These are phyloP conservation scores for Heritiera littoralis DNA, from an alignment of 345 rosid species.

Conservation along the genomic window DNA sequence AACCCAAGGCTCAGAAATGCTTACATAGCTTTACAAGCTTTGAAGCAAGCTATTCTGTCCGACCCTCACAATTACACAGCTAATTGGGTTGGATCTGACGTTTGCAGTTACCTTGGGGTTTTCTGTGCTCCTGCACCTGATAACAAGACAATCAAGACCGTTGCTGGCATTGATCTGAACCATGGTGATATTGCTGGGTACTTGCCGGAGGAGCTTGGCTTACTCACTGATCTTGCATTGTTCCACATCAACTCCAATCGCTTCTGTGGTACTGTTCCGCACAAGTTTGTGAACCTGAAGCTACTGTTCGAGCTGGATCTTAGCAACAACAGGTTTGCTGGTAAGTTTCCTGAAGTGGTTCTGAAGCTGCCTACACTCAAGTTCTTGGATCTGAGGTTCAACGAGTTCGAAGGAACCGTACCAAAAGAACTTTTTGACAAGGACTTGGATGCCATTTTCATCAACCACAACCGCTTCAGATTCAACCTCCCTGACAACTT, in stretches of 20 bases:
- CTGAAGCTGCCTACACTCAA: constrained; percentile 58
- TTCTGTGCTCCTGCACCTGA: constrained; percentile 69
- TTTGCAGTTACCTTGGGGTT: constrained; percentile 60
- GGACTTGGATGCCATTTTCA: constrained; percentile 69
- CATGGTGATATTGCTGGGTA: constrained; percentile 84
- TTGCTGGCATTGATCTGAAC: constrained; percentile 90
- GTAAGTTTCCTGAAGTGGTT: constrained; percentile 68
- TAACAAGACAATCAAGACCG: constrained; percentile 54
- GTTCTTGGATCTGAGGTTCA: constrained; percentile 78
- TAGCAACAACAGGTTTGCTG: constrained; percentile 88
- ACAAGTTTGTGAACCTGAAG: constrained; percentile 50
- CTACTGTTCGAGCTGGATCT: constrained; percentile 79
- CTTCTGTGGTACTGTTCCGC: constrained; percentile 77
- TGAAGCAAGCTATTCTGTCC: constrained; percentile 82
- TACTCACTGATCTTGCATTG: constrained; percentile 76
- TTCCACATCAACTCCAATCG: constrained; percentile 83
- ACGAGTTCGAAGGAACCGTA: constrained; percentile 80
- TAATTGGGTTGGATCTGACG: constrained; percentile 69
- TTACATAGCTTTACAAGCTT: constrained; percentile 83
- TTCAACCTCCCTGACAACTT: constrained; percentile 70
- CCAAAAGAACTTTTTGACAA: constrained; percentile 72
- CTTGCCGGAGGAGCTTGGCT: constrained; percentile 78
- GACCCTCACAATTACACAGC: constrained; percentile 68
- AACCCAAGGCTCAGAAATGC: constrained; percentile 60
- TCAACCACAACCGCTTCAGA: constrained; percentile 75